phyloP scores from a whole-genome alignment of 2,329 filamentous ascomycete species.

The Scopulariopsis brevicaulis region DNA sequence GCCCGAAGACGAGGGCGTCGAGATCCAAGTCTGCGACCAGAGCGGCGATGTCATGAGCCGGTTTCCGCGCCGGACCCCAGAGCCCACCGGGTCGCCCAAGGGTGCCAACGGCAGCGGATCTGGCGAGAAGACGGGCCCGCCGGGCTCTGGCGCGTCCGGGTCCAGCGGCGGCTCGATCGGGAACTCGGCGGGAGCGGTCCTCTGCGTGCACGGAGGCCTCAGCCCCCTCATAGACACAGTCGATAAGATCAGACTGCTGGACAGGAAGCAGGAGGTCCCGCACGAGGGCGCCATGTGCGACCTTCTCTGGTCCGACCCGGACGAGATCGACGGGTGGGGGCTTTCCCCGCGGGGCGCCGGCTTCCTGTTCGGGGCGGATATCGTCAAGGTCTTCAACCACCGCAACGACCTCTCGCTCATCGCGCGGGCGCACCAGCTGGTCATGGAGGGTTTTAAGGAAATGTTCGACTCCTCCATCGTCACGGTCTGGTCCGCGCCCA shows the following conservation, averaged over 20 bases:
- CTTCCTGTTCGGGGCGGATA: conserved; percentile 90
- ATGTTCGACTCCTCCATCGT: conserved; percentile 97
- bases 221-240: conserved; percentile 86
- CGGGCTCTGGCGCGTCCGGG: conserved; percentile 69
- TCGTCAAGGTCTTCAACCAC: conserved; percentile 93
- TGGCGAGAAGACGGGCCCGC: conserved; percentile 48
- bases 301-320: conserved; percentile 92
- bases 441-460: conserved; percentile 99
- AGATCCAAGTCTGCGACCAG: conserved; percentile 88
- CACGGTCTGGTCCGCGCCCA: conserved; percentile 96
- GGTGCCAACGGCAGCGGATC: conserved; percentile 13
- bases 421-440: conserved; percentile 88
- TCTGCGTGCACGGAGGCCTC: conserved; percentile 91
- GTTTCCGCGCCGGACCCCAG: conserved; percentile 41
- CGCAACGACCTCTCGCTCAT: conserved; percentile 86
- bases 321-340: conserved; percentile 97
- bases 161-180: conserved; percentile 52
- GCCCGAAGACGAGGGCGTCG: conserved; percentile 58
- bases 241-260: conserved; percentile 89
- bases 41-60: conserved; percentile 68
- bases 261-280: conserved; percentile 95
- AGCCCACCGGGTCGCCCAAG: conserved; percentile 9
- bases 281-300: conserved; percentile 99
- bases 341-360: conserved; percentile 87
- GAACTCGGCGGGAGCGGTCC: conserved; percentile 68